A percentile compares a stretch with the other conserved stretches of the same genome.
Evolutionary conservation across 176 grass and related monocot genomes (phyloP).

Genomic region (Chloris gayana): DNA sequence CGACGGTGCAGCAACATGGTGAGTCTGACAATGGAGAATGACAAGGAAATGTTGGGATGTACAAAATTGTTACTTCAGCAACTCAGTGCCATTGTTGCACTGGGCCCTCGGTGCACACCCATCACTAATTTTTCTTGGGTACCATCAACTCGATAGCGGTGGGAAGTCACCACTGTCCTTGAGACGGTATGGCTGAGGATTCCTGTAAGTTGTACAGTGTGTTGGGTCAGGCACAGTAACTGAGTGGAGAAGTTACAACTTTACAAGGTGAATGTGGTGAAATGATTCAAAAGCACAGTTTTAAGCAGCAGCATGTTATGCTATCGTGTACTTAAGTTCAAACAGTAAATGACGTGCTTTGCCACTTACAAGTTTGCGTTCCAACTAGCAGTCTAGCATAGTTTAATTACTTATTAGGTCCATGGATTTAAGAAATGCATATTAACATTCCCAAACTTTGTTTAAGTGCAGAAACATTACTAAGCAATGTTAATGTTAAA

Average conservation of each 20-base stretch:
- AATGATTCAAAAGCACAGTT: not conserved
- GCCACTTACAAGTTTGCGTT: not conserved
- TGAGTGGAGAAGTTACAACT: slow-evolving; percentile 14
- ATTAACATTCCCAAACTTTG: not conserved
- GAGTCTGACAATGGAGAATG: not conserved
- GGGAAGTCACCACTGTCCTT: slow-evolving; percentile 91
- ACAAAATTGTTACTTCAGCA: slow-evolving; percentile 13
- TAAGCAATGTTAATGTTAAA: not conserved
- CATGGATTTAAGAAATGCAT: not conserved
- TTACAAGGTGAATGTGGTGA: slow-evolving; percentile 2
- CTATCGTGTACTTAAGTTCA: not conserved
- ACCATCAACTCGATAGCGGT: slow-evolving; percentile 64
- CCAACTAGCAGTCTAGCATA: not conserved
- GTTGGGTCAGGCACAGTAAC: not conserved
- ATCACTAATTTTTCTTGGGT: slow-evolving; percentile 25
- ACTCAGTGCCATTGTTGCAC: slow-evolving; percentile 5
- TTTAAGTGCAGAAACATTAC: not conserved
- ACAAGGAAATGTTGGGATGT: slow-evolving; percentile 15
- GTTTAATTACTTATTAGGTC: not conserved
- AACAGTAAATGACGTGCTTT: not conserved
- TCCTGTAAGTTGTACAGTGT: slow-evolving; percentile 48
- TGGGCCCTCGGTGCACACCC: not conserved
- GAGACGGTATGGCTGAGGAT: slow-evolving; percentile 60
- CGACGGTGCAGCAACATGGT: not conserved
- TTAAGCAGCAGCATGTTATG: not conserved